Evolutionary conservation across 768 basidiomycete genomes (phyloP).

Genomic region (Naganishia vishniacii): DNA sequence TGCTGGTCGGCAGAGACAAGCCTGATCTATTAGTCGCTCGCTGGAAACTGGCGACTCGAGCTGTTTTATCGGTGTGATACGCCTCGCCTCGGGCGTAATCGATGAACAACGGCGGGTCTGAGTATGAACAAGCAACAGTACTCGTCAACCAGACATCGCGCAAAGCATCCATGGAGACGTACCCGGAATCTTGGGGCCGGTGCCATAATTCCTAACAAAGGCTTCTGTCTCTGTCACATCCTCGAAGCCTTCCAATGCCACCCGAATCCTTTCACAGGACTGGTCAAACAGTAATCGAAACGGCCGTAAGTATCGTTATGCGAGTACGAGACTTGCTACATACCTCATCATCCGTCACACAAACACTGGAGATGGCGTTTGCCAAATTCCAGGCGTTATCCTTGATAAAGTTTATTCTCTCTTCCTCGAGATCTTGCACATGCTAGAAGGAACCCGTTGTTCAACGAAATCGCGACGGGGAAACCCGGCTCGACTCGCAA

Average conservation of each 20-base stretch:
- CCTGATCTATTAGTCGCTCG: constrained; percentile 54
- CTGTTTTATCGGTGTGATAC: constrained; percentile 53
- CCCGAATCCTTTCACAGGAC: constrained; percentile 85
- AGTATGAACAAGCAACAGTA: background rate
- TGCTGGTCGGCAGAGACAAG: constrained; percentile 7
- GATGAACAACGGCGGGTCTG: constrained; percentile 76
- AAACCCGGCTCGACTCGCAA: no score
- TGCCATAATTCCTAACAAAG: constrained; percentile 83
- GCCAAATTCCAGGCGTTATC: constrained; percentile 94
- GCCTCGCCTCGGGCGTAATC: constrained; percentile 57
- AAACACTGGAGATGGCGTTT: constrained; percentile 90
- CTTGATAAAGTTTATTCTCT: constrained; percentile 88
- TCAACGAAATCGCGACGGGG: no score
- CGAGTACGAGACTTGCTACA: constrained; percentile 33
- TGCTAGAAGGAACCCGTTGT: no score
- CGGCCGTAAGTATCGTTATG: background rate
- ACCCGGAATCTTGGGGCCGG: constrained; percentile 73
- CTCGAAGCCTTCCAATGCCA: constrained; percentile 82
- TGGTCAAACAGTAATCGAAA: constrained; percentile 47
- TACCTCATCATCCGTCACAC: constrained; percentile 92
- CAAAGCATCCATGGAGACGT: constrained; percentile 9
- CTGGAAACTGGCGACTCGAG: constrained; percentile 43
- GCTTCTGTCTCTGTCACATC: constrained; percentile 78
- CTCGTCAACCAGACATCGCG: background rate
- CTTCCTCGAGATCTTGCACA: constrained; percentile 92